Percentiles rank a stretch among this genome's conserved stretches.
phyloP scores from a whole-genome alignment of 192 early-diverging fungal species.

The Coemansia sp. region DNA sequence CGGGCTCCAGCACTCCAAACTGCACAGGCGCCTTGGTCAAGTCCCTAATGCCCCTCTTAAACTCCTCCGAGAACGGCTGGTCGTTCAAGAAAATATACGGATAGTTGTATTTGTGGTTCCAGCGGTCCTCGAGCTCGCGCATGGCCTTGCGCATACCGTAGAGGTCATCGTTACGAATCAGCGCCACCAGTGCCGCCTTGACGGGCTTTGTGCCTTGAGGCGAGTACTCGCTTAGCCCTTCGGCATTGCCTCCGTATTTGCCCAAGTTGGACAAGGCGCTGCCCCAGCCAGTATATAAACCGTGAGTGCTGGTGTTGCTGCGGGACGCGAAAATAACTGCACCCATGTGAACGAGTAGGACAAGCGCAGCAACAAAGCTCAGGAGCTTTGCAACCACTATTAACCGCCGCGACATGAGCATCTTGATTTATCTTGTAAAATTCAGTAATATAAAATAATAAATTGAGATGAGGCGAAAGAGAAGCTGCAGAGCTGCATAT shows the following conservation, averaged over 20 bases:
- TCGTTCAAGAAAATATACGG: conserved; percentile 85
- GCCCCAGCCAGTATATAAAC: conserved; percentile 38
- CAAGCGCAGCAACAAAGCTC: conserved; percentile 36
- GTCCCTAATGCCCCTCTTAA: conserved; percentile 55
- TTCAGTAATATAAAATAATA: not conserved
- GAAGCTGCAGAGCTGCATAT: not conserved
- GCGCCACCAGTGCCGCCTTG: conserved; percentile 68
- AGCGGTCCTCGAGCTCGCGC: conserved; percentile 66
- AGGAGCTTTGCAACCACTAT: conserved; percentile 37
- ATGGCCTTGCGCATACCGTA: conserved; percentile 60
- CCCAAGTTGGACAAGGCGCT: conserved; percentile 16
- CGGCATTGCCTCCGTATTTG: conserved; percentile 22
- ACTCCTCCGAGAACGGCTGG: conserved; percentile 68
- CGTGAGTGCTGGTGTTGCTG: conserved; percentile 36
- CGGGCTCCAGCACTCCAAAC: conserved; percentile 43
- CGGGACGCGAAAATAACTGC: conserved; percentile 29
- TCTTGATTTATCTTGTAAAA: conserved; percentile 9
- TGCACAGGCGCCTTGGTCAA: conserved; percentile 34
- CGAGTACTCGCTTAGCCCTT: conserved; percentile 11
- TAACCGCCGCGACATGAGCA: conserved; percentile 34
- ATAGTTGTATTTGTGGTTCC: conserved; percentile 75
- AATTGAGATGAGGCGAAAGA: not conserved
- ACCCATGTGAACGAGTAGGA: conserved; percentile 38
- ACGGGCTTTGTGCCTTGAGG: conserved; percentile 32
- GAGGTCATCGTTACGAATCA: conserved; percentile 72